Evolutionary conservation across 75 land plant genomes (phyloP).

Genomic region (Selaginella moellendorffii): DNA sequence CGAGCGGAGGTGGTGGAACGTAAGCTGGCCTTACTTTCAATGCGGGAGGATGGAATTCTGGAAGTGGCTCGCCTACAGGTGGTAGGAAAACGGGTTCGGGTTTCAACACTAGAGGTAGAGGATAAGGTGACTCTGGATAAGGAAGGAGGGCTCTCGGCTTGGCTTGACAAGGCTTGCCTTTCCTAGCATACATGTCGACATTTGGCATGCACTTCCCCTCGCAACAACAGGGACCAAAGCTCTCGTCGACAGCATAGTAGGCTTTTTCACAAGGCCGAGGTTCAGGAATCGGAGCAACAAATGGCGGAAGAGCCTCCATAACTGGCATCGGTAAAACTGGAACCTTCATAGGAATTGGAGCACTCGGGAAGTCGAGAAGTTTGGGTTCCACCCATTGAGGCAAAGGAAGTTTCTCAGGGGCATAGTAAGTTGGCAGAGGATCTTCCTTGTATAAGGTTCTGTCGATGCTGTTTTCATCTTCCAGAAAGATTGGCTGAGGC

Average conservation of each 20-base stretch:
- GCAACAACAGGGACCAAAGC: slow-evolving; percentile 2
- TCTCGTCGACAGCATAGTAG: slow-evolving; percentile 17
- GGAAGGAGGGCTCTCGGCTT: slow-evolving; percentile 11
- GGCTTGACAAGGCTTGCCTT: slow-evolving; percentile 13
- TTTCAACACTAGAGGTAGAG: not conserved
- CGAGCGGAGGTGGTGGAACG: slow-evolving; percentile 1
- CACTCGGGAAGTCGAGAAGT: not conserved
- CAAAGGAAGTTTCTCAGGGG: slow-evolving; percentile 5
- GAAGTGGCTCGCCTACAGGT: slow-evolving; percentile 11
- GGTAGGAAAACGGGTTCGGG: slow-evolving; percentile 16
- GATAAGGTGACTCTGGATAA: slow-evolving; percentile 8
- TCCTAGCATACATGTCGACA: not conserved
- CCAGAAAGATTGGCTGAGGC: not conserved
- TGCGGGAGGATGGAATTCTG: slow-evolving; percentile 8
- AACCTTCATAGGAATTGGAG: slow-evolving; percentile 1
- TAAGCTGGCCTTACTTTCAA: slow-evolving; percentile 11
- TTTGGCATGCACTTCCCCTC: slow-evolving; percentile 12
- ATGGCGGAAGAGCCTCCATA: slow-evolving; percentile 12
- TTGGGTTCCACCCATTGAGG: slow-evolving; percentile 11
- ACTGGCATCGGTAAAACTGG: slow-evolving; percentile 6
- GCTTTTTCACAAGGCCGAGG: slow-evolving; percentile 19
- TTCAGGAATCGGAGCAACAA: slow-evolving; percentile 7
- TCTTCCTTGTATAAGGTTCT: slow-evolving; percentile 8
- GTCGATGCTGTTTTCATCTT: slow-evolving; percentile 17
- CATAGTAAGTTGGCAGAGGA: not conserved